These are phyloP conservation scores for Lichtheimia ramosa DNA, from an alignment of 371 early-diverging fungal genomes.

Conservation along the genomic window DNA sequence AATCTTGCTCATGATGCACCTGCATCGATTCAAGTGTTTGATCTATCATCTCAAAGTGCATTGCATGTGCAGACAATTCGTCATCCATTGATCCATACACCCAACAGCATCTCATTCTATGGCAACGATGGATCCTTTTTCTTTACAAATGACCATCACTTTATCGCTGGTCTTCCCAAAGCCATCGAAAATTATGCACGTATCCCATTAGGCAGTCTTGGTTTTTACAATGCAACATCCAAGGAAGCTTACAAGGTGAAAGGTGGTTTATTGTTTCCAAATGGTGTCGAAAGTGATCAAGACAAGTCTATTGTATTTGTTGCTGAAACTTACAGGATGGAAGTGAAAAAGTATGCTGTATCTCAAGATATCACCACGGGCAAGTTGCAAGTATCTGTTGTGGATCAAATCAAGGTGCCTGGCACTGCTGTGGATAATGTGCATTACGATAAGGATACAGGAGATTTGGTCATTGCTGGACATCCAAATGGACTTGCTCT, in stretches of 20 bases:
- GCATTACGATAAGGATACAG: constrained; percentile 16
- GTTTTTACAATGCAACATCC: constrained; percentile 35
- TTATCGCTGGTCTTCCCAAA: constrained; percentile 15
- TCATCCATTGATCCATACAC: constrained; percentile 23
- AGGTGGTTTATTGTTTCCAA: constrained; percentile 32
- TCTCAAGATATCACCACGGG: background rate
- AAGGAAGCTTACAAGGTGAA: constrained; percentile 20
- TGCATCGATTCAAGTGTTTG: constrained; percentile 26
- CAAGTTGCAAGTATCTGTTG: constrained; percentile 8
- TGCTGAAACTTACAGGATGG: constrained; percentile 23
- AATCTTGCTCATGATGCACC: constrained; percentile 15
- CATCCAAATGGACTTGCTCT: constrained; percentile 31
- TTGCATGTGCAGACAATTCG: constrained; percentile 23
- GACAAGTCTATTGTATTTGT: constrained; percentile 29
- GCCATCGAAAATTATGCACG: constrained; percentile 26
- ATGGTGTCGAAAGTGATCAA: constrained; percentile 35
- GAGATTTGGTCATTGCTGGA: constrained; percentile 26
- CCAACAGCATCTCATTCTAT: constrained; percentile 33
- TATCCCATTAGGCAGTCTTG: constrained; percentile 24
- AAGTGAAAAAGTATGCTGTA: constrained; percentile 21
- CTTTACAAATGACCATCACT: constrained; percentile 35
- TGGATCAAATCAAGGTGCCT: constrained; percentile 10
- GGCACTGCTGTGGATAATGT: constrained; percentile 38
- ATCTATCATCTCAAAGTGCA: background rate
- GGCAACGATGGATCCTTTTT: constrained; percentile 47